Percentiles rank a stretch among this genome's conserved stretches.
phyloP scores from a whole-genome alignment of 495 filamentous ascomycete genomes.

The Hypoxylon perforatum region DNA sequence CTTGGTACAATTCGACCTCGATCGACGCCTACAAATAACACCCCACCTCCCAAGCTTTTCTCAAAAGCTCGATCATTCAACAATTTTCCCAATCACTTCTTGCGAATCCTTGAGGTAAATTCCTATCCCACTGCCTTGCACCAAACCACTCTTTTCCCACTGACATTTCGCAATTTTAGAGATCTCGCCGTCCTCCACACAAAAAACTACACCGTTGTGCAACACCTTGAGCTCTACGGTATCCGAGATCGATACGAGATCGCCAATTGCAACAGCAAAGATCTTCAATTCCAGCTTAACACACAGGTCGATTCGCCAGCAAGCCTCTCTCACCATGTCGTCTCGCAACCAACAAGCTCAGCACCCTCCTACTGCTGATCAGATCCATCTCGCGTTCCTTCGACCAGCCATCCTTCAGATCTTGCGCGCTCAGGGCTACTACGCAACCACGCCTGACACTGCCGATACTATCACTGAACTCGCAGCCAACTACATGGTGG shows the following conservation, averaged over 20 bases:
- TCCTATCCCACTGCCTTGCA: no score
- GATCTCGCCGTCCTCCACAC: no score
- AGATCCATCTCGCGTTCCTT: constrained; percentile 70
- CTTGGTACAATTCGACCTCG: no score
- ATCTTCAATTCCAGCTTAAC: neutral
- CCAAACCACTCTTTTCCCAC: neutral
- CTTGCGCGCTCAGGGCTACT: constrained; percentile 86
- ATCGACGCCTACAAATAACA: no score
- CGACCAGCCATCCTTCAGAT: constrained; percentile 86
- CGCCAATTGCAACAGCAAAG: neutral
- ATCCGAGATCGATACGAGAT: neutral
- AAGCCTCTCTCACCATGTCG: constrained; percentile 1
- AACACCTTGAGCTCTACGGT: neutral
- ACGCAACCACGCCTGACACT: constrained; percentile 76
- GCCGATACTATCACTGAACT: constrained; percentile 83
- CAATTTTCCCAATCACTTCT: no score
- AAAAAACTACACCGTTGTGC: neutral
- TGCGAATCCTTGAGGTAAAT: no score
- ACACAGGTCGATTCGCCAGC: neutral
- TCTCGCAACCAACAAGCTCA: constrained; percentile 5
- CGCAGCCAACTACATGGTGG: constrained; percentile 75
- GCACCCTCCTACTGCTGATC: constrained; percentile 12
- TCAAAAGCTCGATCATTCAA: no score
- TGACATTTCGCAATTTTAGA: neutral
- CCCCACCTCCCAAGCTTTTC: no score